Conservation (phyloP, 129 eudicot species). For the Artemisia annua region DNA sequence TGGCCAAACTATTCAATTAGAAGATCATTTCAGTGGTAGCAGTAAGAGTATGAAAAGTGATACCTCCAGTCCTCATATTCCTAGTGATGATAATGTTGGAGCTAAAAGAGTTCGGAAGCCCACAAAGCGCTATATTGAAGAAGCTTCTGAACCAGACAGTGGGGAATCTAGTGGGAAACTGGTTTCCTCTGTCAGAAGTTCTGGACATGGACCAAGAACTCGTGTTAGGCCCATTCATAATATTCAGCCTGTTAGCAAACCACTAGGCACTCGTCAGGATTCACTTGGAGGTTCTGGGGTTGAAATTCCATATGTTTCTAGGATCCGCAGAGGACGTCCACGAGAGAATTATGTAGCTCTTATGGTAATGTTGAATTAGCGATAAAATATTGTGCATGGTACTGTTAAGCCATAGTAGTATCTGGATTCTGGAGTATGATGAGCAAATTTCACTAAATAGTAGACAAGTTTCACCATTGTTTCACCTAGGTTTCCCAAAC, state of each 20-base stretch:
- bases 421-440: too few relatives aligned
- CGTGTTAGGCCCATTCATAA: slow-evolving; percentile 43
- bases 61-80: slow-evolving; percentile 33
- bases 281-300: slow-evolving; percentile 95
- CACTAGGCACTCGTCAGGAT: slow-evolving; percentile 74
- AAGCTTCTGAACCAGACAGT: slow-evolving; percentile 73
- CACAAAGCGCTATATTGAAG: slow-evolving; percentile 89
- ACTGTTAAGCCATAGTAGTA: too few relatives aligned
- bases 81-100: slow-evolving; percentile 43
- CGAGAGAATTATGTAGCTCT: slow-evolving; percentile 74
- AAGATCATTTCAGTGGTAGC: slow-evolving; percentile 30
- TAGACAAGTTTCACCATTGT: too few relatives aligned
- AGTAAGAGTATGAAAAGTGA: slow-evolving; percentile 35
- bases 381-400: slow-evolving; percentile 1
- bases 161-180: slow-evolving; percentile 53
- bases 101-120: slow-evolving; percentile 95
- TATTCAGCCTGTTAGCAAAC: slow-evolving; percentile 50
- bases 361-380: slow-evolving; percentile 50
- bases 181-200: slow-evolving; percentile 37
- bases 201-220: slow-evolving; percentile 41
- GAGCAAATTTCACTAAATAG: too few relatives aligned
- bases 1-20: slow-evolving; percentile 37
- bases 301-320: slow-evolving; percentile 83
- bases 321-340: slow-evolving; percentile 92
- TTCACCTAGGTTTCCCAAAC: too few relatives aligned